These are phyloP conservation scores for Lachnellula cervina DNA, from an alignment of 2,329 filamentous ascomycete genomes.

Conservation along the genomic window DNA sequence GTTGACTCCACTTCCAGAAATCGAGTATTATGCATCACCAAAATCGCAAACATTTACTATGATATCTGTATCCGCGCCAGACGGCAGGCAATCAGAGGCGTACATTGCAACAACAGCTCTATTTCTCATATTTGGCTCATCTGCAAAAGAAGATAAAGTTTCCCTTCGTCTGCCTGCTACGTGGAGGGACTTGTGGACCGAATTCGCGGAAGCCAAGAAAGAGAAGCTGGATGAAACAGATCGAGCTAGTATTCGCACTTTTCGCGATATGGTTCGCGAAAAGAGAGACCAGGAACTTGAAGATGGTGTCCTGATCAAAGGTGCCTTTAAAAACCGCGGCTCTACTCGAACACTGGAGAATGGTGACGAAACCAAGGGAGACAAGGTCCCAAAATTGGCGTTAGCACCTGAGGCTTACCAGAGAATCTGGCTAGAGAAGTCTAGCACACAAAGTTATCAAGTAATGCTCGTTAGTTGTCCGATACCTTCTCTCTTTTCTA, in stretches of 20 bases:
- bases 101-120: conserved; percentile 78
- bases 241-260: conserved; percentile 59
- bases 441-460: conserved; percentile 58
- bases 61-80: conserved; percentile 67
- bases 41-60: conserved; percentile 66
- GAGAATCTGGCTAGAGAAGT: conserved; percentile 57
- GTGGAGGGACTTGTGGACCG: conserved; percentile 83
- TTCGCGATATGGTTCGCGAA: conserved; percentile 66
- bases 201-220: conserved; percentile 69
- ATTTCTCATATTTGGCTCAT: conserved; percentile 75
- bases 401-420: conserved; percentile 40
- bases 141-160: conserved; percentile 79
- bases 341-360: conserved; percentile 44
- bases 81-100: conserved; percentile 76
- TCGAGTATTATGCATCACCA: conserved; percentile 34
- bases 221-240: conserved; percentile 65
- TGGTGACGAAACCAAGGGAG: conserved; percentile 39
- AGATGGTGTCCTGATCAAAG: conserved; percentile 70
- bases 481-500: conserved; percentile 15
- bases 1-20: conserved; percentile 27
- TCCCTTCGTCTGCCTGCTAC: conserved; percentile 69
- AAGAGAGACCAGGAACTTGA: conserved; percentile 65
- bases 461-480: conserved; percentile 62
- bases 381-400: conserved; percentile 30
- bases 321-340: conserved; percentile 64